Base-by-base conservation (phyloP, 352 stramenopile species). In the Pythium biforme region DNA sequence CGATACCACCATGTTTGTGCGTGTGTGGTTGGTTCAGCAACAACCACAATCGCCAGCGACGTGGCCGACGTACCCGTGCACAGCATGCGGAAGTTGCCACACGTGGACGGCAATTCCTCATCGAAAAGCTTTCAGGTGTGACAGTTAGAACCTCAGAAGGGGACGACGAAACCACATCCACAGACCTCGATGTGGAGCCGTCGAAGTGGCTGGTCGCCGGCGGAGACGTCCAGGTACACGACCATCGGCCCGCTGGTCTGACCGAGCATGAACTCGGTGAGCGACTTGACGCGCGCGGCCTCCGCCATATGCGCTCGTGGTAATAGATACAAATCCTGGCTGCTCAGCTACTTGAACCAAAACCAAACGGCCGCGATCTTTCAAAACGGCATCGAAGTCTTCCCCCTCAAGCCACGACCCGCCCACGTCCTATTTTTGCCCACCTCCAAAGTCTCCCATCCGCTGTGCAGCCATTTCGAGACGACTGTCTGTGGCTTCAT, bases 51-150 rank as follows among this genome's bases (percentile, higher is more conserved):
- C 34, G 7, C n/a, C n/a, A n/a, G n/a, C n/a, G n/a, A n/a, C n/a
- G n/a, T n/a, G n/a, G n/a, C n/a, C 3, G 4, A 39, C 34, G 34
- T 22, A 87, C 81, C 81, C 1, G 83, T 89, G 62, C 79, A 90
- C 2, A 92, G 77, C 37, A 86, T 72, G 6, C 83, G 81, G 55
- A 93, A 93, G 65, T 91, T 93, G 47, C 72, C 73, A 34, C 68
- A 71, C 29, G 83, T 88, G 27, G 73, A 61, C 23, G 83, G 83
- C 2, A 93, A 64, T 55, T 93, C 81, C n/a, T 89, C 73, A 27
- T 89, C 70, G 37, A 91, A 88, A 4, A 93, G 75, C 82, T 91
- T 41, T 5, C 19, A 40, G 5, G 33, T 2, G 27, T 25, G 1
- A 52, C 27, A 0, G 45, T 51, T n/a, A 50, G 20, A n/a, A n/a